Base-by-base conservation (phyloP, 148 eudicot species). In the Vaccinium corymbosum region DNA sequence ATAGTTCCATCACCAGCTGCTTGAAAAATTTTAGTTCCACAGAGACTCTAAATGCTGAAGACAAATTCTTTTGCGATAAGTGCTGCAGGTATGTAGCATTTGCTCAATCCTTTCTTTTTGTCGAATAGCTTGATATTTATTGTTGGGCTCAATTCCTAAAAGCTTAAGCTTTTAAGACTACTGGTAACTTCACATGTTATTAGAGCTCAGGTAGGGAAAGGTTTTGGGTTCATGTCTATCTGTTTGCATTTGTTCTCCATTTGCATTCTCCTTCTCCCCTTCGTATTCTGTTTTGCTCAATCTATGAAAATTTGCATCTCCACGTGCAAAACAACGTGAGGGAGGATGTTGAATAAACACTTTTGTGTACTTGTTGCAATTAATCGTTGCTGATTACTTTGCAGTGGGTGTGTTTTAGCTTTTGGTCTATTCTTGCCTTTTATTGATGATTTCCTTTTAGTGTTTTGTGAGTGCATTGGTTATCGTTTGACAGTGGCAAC, bases 21-120 rank as follows among this genome's bases (percentile, higher is more conserved):
- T 89, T 94, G 27, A 93, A 91, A 89, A 94, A 95, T 84, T 95
- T 95, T 53, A 94, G 98, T 73, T 94, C 98, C 27, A 95, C 95
- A 12, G 98, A 93, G 89, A 94, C 98, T 56, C 86, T 95, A 20
- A 95, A 95, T 83, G 98, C 98, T 0, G 97, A 95, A 90, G 98
- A 95, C 93, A 95, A 95, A 88, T 94, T 95, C 85, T 95, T 95
- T 80, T 95, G 97, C 82, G 97, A 95, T 84, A 95, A 94, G 85
- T 92, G 98, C 87, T 93, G 95, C 92, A 94, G 98, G 98, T 93
- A 80, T 12, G 84, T 86, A 61, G 22, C 35, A 17, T 76, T 83
- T 53, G 38, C 27, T 70, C 8, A 50, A 56, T 56, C 49, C 1
- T 72, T 70, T 29, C 17, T 70, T 71, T 62, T 20, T 3, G 8